These are phyloP conservation scores for Verticillium alfalfae DNA, from an alignment of 2,329 filamentous ascomycete species.

Conservation along the genomic window DNA sequence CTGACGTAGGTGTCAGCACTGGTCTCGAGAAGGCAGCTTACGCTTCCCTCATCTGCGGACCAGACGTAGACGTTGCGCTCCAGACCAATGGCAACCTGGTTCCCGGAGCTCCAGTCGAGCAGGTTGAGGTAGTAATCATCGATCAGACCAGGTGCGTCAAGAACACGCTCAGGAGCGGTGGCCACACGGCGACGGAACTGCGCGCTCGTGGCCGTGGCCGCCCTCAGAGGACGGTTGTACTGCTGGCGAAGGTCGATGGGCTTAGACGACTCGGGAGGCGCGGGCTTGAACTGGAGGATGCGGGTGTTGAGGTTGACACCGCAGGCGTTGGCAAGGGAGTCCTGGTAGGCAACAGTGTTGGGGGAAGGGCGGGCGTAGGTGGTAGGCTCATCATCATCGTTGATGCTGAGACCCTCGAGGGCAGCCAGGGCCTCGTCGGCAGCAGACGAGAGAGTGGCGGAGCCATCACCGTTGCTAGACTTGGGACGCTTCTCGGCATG, in stretches of 20 bases:
- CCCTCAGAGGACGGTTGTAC: slow-evolving; percentile 93
- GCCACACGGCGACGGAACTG: slow-evolving; percentile 89
- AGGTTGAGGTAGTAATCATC: slow-evolving; percentile 99
- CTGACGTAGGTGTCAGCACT: slow-evolving; percentile 90
- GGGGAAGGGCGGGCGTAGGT: slow-evolving; percentile 75
- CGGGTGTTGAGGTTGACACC: slow-evolving; percentile 90
- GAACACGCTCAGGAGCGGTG: slow-evolving; percentile 89
- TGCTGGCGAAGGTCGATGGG: slow-evolving; percentile 95
- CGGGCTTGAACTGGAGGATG: slow-evolving; percentile 97
- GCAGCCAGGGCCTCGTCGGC: slow-evolving; percentile 76
- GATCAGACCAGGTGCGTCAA: slow-evolving; percentile 91
- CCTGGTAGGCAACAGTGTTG: slow-evolving; percentile 85
- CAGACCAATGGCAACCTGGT: slow-evolving; percentile 95
- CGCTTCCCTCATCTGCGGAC: slow-evolving; percentile 90
- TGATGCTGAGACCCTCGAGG: slow-evolving; percentile 71
- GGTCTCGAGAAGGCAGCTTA: slow-evolving; percentile 84
- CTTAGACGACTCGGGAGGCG: slow-evolving; percentile 95
- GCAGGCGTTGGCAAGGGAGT: slow-evolving; percentile 83
- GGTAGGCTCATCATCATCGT: slow-evolving; percentile 63
- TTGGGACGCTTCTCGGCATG: slow-evolving; percentile 65
- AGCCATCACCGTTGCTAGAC: slow-evolving; percentile 64
- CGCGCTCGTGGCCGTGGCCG: slow-evolving; percentile 65
- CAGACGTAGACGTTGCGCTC: slow-evolving; percentile 98
- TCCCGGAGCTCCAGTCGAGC: slow-evolving; percentile 94
- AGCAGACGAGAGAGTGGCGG: slow-evolving; percentile 69